Evolutionary conservation across 352 stramenopile species (phyloP).

Genomic region (Pythium inflatum): DNA sequence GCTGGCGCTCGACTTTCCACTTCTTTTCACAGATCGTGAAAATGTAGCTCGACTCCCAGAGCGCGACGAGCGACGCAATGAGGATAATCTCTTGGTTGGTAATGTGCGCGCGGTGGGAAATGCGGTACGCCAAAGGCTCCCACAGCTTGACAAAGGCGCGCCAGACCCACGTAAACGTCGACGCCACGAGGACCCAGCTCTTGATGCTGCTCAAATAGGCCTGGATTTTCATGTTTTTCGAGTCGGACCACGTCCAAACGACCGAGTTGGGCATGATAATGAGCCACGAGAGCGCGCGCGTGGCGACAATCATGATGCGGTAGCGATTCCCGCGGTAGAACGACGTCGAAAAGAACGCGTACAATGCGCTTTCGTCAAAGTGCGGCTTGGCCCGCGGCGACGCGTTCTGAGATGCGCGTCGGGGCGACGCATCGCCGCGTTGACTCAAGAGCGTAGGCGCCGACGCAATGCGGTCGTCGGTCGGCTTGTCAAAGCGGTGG

Average conservation of each 20-base stretch:
- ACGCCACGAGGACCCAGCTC: slow-evolving; percentile 30
- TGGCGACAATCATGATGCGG: slow-evolving; percentile 31
- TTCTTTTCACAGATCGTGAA: slow-evolving; percentile 32
- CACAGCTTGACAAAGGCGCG: slow-evolving; percentile 15
- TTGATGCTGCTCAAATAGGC: slow-evolving; percentile 42
- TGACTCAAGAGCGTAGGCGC: not conserved
- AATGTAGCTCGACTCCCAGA: slow-evolving; percentile 12
- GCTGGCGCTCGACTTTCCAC: slow-evolving; percentile 29
- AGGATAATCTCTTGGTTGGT: slow-evolving; percentile 25
- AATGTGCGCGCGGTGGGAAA: slow-evolving; percentile 23
- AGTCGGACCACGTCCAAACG: slow-evolving; percentile 46
- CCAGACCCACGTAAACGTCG: slow-evolving; percentile 30
- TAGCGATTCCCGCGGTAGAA: slow-evolving; percentile 50
- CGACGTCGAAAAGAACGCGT: slow-evolving; percentile 35
- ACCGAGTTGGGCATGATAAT: slow-evolving; percentile 58
- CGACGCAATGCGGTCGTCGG: not conserved
- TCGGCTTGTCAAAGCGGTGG: not conserved
- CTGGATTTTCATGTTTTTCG: slow-evolving; percentile 37
- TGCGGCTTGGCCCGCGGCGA: too few relatives aligned
- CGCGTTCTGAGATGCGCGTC: too few relatives aligned
- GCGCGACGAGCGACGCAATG: slow-evolving; percentile 20
- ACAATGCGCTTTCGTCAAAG: slow-evolving; percentile 22
- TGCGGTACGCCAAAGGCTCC: slow-evolving; percentile 26
- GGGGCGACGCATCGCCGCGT: too few relatives aligned
- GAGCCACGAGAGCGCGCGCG: slow-evolving; percentile 56